phyloP scores from a whole-genome alignment of 176 grass and related monocot species.

The Bonia amplexicaulis region DNA sequence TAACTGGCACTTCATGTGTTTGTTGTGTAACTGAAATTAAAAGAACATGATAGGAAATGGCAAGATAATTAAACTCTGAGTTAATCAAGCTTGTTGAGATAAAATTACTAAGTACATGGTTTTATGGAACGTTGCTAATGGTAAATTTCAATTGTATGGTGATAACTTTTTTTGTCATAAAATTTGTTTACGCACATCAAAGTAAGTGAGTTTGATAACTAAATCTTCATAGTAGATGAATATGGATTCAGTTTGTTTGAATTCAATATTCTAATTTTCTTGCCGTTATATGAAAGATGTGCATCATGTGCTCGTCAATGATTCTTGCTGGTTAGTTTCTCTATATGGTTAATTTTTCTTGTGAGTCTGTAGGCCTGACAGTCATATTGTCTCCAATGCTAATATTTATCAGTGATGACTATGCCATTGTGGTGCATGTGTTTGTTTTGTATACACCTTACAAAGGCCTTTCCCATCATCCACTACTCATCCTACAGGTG shows the following conservation, averaged over 20 bases:
- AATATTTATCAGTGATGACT: too few relatives aligned
- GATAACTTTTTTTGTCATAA: neutral
- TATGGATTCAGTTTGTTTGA: neutral
- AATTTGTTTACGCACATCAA: neutral
- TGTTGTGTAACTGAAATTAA: neutral
- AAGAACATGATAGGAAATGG: neutral
- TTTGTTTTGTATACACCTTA: neutral
- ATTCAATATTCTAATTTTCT: neutral
- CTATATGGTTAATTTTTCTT: conserved; percentile 8
- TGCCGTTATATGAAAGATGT: conserved; percentile 1
- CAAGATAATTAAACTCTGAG: neutral
- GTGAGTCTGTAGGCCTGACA: neutral
- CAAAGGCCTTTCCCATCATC: neutral
- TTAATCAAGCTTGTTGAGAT: neutral
- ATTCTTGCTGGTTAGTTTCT: conserved; percentile 4
- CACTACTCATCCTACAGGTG: neutral
- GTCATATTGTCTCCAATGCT: neutral
- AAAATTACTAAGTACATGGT: neutral
- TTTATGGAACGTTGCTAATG: conserved; percentile 1
- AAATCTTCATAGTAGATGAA: neutral
- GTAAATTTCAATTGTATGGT: neutral
- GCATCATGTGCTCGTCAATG: neutral
- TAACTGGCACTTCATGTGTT: neutral
- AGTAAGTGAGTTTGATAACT: neutral
- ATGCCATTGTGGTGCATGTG: neutral